Percentiles rank a stretch among this genome's conserved stretches.
phyloP scores from a whole-genome alignment of 306 rosid species.

The Citrullus colocynthis region DNA sequence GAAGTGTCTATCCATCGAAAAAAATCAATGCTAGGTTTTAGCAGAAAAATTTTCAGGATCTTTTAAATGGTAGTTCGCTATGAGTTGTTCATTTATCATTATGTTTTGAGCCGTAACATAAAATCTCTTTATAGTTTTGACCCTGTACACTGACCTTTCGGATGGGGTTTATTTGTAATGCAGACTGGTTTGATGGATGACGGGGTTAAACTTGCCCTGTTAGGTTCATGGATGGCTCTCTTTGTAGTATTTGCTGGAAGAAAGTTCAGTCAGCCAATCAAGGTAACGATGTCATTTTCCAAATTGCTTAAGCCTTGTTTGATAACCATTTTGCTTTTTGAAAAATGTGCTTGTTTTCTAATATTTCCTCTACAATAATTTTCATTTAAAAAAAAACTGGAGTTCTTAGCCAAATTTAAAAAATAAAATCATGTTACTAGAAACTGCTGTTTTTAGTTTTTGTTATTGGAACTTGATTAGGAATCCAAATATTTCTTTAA shows the following conservation, averaged over 20 bases:
- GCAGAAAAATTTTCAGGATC: not conserved
- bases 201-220: conserved; percentile 48
- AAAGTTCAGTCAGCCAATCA: conserved; percentile 80
- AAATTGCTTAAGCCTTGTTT: not conserved
- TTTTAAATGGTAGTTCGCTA: not conserved
- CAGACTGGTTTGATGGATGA: conserved; percentile 80
- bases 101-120: not conserved
- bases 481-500: no score
- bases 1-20: not conserved
- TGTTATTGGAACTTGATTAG: no score
- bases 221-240: conserved; percentile 65
- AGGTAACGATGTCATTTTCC: conserved; percentile 26
- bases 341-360: no score
- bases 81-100: not conserved
- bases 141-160: not conserved
- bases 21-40: no score
- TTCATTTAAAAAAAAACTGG: no score
- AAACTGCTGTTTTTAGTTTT: no score
- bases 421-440: no score
- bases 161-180: conserved; percentile 15
- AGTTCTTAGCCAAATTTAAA: no score
- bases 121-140: not conserved
- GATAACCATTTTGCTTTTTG: no score
- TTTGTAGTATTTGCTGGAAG: conserved; percentile 77
- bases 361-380: no score